Percentiles rank a stretch among this genome's conserved stretches.
Evolutionary conservation across 2,329 filamentous ascomycete species (phyloP).

Genomic region (Calycina marina): DNA sequence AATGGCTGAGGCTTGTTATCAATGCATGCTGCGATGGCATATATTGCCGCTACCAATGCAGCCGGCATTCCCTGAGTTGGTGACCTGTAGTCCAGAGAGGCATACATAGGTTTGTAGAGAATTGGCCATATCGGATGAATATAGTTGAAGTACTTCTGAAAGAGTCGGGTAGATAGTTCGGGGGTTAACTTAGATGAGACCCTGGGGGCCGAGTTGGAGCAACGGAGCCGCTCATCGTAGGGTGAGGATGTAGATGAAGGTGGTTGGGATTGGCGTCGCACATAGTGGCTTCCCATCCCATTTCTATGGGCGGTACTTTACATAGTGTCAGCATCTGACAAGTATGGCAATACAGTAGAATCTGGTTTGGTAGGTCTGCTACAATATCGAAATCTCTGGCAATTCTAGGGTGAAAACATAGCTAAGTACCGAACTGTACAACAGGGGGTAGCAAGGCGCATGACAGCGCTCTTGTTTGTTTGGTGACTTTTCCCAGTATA

Average conservation of each 20-base stretch:
- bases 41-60: constrained; percentile 16
- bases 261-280: background rate
- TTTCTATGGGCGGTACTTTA: background rate
- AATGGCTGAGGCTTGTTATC: constrained; percentile 10
- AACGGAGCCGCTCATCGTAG: background rate
- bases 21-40: constrained; percentile 18
- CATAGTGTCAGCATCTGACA: background rate
- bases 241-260: background rate
- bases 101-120: constrained; percentile 20
- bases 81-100: constrained; percentile 14
- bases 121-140: constrained; percentile 21
- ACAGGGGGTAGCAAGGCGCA: too few species aligned
- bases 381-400: too few species aligned
- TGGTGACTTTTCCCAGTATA: too few species aligned
- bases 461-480: too few species aligned
- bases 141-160: constrained; percentile 20
- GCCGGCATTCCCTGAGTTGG: constrained; percentile 15
- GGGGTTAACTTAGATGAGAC: constrained; percentile 6
- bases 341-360: too few species aligned
- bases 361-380: too few species aligned
- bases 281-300: background rate
- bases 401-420: too few species aligned
- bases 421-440: too few species aligned
- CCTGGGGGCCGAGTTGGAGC: background rate
- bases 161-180: constrained; percentile 15